phyloP scores from a whole-genome alignment of 208 protist genomes.

The Crithidia bombi region DNA sequence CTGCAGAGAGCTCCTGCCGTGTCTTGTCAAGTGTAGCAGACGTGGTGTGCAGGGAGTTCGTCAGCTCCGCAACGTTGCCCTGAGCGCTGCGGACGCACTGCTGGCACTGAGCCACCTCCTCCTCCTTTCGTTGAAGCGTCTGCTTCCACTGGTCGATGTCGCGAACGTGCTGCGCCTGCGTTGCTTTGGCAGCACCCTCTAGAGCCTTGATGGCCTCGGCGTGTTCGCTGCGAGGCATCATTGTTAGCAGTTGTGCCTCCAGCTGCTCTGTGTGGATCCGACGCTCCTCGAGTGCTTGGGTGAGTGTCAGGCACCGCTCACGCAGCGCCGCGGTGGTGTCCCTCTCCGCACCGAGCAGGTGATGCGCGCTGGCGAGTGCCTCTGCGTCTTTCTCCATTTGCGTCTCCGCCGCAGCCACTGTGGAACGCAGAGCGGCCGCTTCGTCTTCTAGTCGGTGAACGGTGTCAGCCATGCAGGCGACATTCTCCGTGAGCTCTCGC shows the following conservation, averaged over 20 bases:
- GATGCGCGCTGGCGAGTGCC: not conserved
- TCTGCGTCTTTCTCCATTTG: not conserved
- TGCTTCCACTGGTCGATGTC: slow-evolving; percentile 18
- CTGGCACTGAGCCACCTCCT: slow-evolving; percentile 19
- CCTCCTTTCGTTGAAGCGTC: slow-evolving; percentile 23
- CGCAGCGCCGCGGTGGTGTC: not conserved
- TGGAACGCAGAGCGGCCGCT: not conserved
- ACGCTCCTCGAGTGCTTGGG: slow-evolving; percentile 8
- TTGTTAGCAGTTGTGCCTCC: slow-evolving; percentile 19
- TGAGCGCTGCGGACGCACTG: slow-evolving; percentile 22
- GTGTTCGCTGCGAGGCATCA: slow-evolving; percentile 29
- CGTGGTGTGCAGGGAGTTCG: slow-evolving; percentile 27
- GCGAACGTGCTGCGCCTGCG: slow-evolving; percentile 14
- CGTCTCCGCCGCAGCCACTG: not conserved
- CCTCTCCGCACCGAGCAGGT: slow-evolving; percentile 1
- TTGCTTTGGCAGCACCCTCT: slow-evolving; percentile 14
- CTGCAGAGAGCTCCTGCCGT: slow-evolving; percentile 18
- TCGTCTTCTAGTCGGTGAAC: not conserved
- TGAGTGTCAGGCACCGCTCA: slow-evolving; percentile 5
- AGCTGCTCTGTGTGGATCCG: slow-evolving; percentile 24
- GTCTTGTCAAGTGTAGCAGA: slow-evolving; percentile 24
- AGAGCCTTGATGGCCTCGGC: slow-evolving; percentile 22
- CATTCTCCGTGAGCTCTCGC: not conserved
- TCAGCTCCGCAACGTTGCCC: slow-evolving; percentile 22
- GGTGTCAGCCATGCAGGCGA: not conserved